Base-by-base conservation (phyloP, 2,329 filamentous ascomycete species). In the Hypoxylon sp. region DNA sequence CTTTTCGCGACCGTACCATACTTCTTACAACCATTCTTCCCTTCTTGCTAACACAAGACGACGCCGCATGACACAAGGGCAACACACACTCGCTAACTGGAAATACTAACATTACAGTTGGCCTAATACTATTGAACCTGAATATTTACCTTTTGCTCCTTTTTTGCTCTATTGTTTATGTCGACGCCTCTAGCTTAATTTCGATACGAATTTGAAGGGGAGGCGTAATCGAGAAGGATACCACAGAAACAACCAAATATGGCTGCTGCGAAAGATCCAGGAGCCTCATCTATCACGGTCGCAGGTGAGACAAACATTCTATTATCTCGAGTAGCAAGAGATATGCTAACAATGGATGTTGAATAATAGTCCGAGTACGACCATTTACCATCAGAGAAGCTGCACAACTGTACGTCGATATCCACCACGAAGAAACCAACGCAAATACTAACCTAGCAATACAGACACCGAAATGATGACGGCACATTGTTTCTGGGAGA, bases 401-500 rank as follows among this genome's bases (percentile, higher is more conserved):
- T 62, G 94, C 94, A 29, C 93, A 97, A 75, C 76, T 99, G 78
- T 88, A 77, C 48, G 79, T 63, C 35, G 9, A n/a, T n/a, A n/a
- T n/a, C n/a, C n/a, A 36, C 12, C 7, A 6, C 16, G 35, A 32
- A 35, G 3, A 11, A 5, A 1, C 17, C 2, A n/a, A 36, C 17
- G 11, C 9, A 13, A 8, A 34, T 13, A 40, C 55, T 65, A 36
- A 65, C 57, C 15, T 34, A 12, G 21, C 7, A 31, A 19, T 27
- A 26, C 60, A 84, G 82, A 62, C 79, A 84, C 41, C 83, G 80
- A 68, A 82, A 74, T 65, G 93, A 99, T 64, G 93, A 97, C 71
- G 86, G 87, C 44, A 91, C 90, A 4, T 73, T 96, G 26, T 99
- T 99, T 69, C 82, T 99, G n/a, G 94, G 94, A 55, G 94, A 99